Percentiles rank a stretch among this genome's conserved stretches.
Evolutionary conservation across 2,329 filamentous ascomycete species (phyloP).

Genomic region (Colletotrichum sp.): DNA sequence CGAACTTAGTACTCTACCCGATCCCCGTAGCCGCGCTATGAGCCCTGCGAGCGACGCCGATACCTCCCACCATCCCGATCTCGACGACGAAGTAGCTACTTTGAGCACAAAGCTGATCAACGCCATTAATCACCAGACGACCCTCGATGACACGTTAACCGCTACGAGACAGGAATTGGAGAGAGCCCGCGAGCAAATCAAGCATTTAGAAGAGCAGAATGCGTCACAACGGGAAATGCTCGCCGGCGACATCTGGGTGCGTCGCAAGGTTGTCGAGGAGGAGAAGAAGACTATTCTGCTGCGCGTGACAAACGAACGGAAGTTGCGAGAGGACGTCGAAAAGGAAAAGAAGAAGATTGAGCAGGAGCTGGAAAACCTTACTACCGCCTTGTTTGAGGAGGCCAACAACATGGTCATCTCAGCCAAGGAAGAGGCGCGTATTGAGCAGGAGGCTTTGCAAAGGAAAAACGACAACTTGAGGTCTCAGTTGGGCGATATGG

Average conservation of each 20-base stretch:
- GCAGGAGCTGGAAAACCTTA: conserved; percentile 88
- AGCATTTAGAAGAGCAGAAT: conserved; percentile 68
- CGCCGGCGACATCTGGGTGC: conserved; percentile 76
- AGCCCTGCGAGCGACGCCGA: conserved; percentile 46
- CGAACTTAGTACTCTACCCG: conserved; percentile 73
- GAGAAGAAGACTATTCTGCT: conserved; percentile 67
- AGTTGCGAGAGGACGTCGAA: conserved; percentile 68
- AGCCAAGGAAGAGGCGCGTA: conserved; percentile 87
- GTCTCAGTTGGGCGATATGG: conserved; percentile 84
- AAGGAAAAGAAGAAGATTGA: conserved; percentile 89
- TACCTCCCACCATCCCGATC: conserved; percentile 54
- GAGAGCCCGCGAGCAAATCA: conserved; percentile 68
- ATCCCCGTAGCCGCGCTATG: conserved; percentile 61
- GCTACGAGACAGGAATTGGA: conserved; percentile 86
- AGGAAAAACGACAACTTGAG: conserved; percentile 89
- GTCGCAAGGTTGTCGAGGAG: conserved; percentile 74
- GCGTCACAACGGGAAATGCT: conserved; percentile 76
- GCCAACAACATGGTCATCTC: conserved; percentile 97
- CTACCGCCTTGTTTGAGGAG: conserved; percentile 94
- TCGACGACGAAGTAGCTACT: conserved; percentile 79
- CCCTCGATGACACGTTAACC: conserved; percentile 85
- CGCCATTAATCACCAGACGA: conserved; percentile 95
- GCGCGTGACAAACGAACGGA: conserved; percentile 69
- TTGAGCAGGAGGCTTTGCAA: conserved; percentile 80
- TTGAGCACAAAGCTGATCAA: conserved; percentile 96